A percentile compares a stretch with the other conserved stretches of the same genome.
These are phyloP conservation scores for Citrus sp. DNA, from an alignment of 345 rosid genomes.

Conservation along the genomic window DNA sequence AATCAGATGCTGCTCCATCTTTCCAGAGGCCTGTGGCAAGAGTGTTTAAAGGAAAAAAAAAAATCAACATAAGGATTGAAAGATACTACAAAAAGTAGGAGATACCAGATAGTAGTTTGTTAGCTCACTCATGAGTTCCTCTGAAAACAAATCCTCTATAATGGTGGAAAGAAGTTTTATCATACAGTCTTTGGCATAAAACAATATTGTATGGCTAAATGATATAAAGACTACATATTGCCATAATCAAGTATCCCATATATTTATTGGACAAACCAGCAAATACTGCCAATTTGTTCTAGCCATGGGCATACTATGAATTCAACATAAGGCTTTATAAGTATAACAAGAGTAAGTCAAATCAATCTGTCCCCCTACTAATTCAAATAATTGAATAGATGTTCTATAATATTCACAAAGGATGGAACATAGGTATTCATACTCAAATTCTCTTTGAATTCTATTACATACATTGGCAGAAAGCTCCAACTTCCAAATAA, in stretches of 20 bases:
- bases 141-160: not conserved
- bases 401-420: not conserved
- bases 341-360: not conserved
- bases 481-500: not conserved
- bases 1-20: constrained; percentile 26
- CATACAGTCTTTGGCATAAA: not conserved
- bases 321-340: not conserved
- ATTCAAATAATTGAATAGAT: not conserved
- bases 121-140: not conserved
- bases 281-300: not conserved
- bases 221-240: not conserved
- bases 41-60: not conserved
- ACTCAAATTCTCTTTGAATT: too few relatives aligned
- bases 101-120: not conserved
- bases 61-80: not conserved
- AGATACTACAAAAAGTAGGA: not conserved
- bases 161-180: not conserved
- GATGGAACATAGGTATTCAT: not conserved
- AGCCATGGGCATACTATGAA: not conserved
- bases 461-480: not conserved
- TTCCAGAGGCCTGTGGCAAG: constrained; percentile 29
- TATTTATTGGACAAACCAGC: not conserved
- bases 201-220: not conserved
- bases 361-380: not conserved
- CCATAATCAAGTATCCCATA: too few relatives aligned